Evolutionary conservation across 1,284 basidiomycete genomes (phyloP), one percentile per base, ranked within the genome.

Genomic region (Cystobasidiaceae sp.): DNA sequence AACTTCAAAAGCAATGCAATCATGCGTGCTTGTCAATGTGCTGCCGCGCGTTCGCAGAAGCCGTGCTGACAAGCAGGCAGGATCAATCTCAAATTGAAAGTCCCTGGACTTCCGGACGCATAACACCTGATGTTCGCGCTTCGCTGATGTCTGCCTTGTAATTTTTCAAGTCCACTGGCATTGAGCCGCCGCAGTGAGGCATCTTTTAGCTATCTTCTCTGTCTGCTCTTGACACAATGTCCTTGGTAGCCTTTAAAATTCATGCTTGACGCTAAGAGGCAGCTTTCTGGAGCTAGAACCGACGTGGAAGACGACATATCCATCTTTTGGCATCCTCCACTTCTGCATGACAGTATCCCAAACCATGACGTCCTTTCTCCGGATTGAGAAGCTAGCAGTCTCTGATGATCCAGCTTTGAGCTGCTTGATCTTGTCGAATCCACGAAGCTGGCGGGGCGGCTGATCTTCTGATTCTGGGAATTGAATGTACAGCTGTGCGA

Each of bases 401-500:
- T 49, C 41, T 1, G 46, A 72, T 59, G 76, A 60, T 6, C 76
- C 75, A 0, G 76, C 69, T 25, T 71, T 44, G 15, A 80, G 72
- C 57, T 58, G 62, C 65, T 50, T 39, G 37, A 56, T 2, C 58
- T 55, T 0, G 39, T 57, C 11, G 48, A 54, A 37, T 41, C 67
- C 64, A 4, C 66, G 51, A 8, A 69, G 43, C 41, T 55, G 32
- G 25, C 49, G 58, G 2, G 73, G 73, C 3, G 78, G 78, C 69
- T 78, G 76, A 21, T 60, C 46, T 55, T 76, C 75, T 3, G 71
- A 68, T 23, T 49, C 32, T 1, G 79, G 78, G 74, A 74, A 80
- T 5, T 74, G 66, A 68, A 79, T 71, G 70, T 79, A 79, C 77
- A 80, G 73, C 71, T 81, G 80, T 1, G 76, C 76, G 1, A 80